Percentiles rank a stretch among this genome's conserved stretches.
phyloP scores from a whole-genome alignment of 2,329 filamentous ascomycete genomes.

The Lasiodiplodia theobromae region DNA sequence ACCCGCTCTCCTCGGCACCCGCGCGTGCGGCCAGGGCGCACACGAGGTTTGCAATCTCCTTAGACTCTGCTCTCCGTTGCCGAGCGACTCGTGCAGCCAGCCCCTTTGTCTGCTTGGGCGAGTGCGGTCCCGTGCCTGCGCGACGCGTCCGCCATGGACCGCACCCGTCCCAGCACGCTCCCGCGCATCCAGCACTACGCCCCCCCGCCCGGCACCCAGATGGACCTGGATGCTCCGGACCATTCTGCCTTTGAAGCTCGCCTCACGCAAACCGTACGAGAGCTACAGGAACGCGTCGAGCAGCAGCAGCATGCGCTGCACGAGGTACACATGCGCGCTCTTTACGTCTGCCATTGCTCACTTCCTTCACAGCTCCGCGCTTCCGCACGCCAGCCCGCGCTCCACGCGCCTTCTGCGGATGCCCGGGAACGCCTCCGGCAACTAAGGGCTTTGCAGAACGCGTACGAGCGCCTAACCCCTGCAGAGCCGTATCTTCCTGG shows the following conservation, averaged over 20 bases:
- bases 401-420: slow-evolving; percentile 43
- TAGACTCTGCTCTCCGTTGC: slow-evolving; percentile 10
- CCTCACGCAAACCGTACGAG: slow-evolving; percentile 71
- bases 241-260: slow-evolving; percentile 54
- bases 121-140: slow-evolving; percentile 1
- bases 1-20: background rate
- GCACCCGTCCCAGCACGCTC: slow-evolving; percentile 14
- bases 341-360: background rate
- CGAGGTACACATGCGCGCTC: slow-evolving; percentile 42
- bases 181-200: slow-evolving; percentile 42
- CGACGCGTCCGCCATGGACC: slow-evolving; percentile 3
- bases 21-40: background rate
- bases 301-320: slow-evolving; percentile 57
- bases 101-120: background rate
- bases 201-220: slow-evolving; percentile 35
- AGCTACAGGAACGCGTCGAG: slow-evolving; percentile 65
- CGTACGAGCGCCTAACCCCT: slow-evolving; percentile 69
- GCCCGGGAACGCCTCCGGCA: slow-evolving; percentile 51
- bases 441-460: slow-evolving; percentile 63
- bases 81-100: slow-evolving; percentile 3
- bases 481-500: slow-evolving; percentile 71
- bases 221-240: slow-evolving; percentile 48
- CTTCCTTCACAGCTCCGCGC: slow-evolving; percentile 54
- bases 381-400: slow-evolving; percentile 35
- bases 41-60: slow-evolving; percentile 12